Evolutionary conservation across 352 stramenopile genomes (phyloP).

Genomic region (Thalassiosira livingstoniorum): DNA sequence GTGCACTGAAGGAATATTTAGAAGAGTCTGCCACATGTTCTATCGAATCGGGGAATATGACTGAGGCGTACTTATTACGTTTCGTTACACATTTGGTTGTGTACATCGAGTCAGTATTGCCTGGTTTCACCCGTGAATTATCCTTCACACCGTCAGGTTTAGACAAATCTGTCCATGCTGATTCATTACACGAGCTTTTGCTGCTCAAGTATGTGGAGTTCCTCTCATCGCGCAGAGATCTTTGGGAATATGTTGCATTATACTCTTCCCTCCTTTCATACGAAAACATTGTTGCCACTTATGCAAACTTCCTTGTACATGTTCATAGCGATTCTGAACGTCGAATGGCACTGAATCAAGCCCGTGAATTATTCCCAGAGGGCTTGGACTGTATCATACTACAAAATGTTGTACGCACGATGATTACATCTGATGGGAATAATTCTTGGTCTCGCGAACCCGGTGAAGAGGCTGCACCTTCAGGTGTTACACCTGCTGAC

Average conservation of each 20-base stretch:
- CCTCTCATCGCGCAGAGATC: conserved; percentile 61
- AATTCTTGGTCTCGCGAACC: conserved; percentile 29
- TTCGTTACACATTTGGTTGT: conserved; percentile 78
- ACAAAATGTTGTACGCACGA: conserved; percentile 58
- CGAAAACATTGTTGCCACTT: conserved; percentile 57
- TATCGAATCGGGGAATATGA: conserved; percentile 24
- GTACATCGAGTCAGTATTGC: conserved; percentile 71
- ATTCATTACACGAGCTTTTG: conserved; percentile 53
- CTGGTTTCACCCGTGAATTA: conserved; percentile 44
- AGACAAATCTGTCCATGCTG: neutral
- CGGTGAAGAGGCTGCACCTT: conserved; percentile 42
- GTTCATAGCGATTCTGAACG: conserved; percentile 67
- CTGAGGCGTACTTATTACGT: conserved; percentile 55
- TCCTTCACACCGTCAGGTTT: conserved; percentile 12
- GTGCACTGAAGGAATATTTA: conserved; percentile 53
- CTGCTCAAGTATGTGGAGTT: conserved; percentile 72
- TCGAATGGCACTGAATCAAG: conserved; percentile 61
- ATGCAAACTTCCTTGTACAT: conserved; percentile 60
- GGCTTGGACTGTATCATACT: conserved; percentile 63
- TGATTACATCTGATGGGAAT: conserved; percentile 45
- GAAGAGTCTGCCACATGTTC: conserved; percentile 35
- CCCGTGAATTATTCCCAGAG: conserved; percentile 65
- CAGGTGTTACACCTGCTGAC: conserved; percentile 43
- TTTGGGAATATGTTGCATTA: conserved; percentile 72
- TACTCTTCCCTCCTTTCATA: conserved; percentile 76